Conservation (phyloP, 805 yeast genomes). For the Babjeviella inositovora region DNA sequence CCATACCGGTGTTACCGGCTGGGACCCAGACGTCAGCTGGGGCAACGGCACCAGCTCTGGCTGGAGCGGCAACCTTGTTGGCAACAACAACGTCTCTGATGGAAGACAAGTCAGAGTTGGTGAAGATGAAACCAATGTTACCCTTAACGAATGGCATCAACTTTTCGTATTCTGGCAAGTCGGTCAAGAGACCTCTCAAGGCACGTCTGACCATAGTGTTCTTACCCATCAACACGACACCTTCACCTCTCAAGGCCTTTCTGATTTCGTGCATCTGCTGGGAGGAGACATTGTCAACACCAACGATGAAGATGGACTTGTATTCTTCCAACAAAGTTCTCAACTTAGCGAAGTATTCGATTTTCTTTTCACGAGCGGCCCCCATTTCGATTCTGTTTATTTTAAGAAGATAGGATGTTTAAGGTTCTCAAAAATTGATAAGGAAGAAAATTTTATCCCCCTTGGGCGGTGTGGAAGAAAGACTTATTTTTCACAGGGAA, state of each 20-base stretch:
- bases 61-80: conserved; percentile 99
- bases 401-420: conserved; percentile 74
- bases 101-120: conserved; percentile 85
- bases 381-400: conserved; percentile 87
- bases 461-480: too few relatives aligned
- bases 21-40: conserved; percentile 96
- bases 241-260: conserved; percentile 89
- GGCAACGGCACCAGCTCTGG: conserved; percentile 99
- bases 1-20: conserved; percentile 99
- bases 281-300: conserved; percentile 99
- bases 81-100: conserved; percentile 77
- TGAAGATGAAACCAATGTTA: conserved; percentile 99
- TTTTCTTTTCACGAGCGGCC: conserved; percentile 97
- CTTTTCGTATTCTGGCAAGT: conserved; percentile 93
- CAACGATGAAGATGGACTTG: conserved; percentile 97
- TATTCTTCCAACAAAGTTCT: conserved; percentile 90
- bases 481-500: too few relatives aligned
- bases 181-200: conserved; percentile 86
- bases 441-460: too few relatives aligned
- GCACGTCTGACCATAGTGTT: conserved; percentile 99
- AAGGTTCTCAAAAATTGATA: too few relatives aligned
- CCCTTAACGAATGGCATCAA: conserved; percentile 91
- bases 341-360: conserved; percentile 88
- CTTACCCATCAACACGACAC: conserved; percentile 98
- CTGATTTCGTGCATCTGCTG: conserved; percentile 99